Base-by-base conservation (phyloP, 495 filamentous ascomycete species). In the Sordaria brevicollis region DNA sequence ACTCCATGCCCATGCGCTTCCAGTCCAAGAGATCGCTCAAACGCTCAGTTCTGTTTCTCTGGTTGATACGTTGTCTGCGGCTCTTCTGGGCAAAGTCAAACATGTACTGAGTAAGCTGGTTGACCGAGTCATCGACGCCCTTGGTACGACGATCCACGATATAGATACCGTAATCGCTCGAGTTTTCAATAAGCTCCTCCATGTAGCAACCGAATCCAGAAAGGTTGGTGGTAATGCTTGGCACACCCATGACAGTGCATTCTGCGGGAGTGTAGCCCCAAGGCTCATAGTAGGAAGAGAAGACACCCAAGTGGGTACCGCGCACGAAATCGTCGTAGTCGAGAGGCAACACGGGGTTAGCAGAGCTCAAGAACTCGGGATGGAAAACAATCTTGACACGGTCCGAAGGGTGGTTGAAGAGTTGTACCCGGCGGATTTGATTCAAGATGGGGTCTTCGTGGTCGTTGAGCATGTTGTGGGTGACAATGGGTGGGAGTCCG, bases 1-100 rank as follows among this genome's bases (percentile, higher is more conserved):
- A 99, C 79, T 99, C 95, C 91, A 97, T 88, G 11, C 95, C 95
- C 95, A 99, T 99, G 43, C 95, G 86, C 85, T 99, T 99, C 95
- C 95, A 99, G 80, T 99, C 95, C 65, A 99, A 83, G 35, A 99
- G 84, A 78, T 99, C 95, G 74, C 93, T 96, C 66, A 99, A 82
- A 29, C 95, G 88, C 82, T 99, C 95, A 0, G 96, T 98, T n/a
- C 95, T 89, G 82, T 99, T 99, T 19, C 95, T 88, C 82, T 97
- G 96, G 83, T 99, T 99, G 83, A 99, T 99, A 25, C 95, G 90
- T 79, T 99, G 95, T 38, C 95, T 88, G 70, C 93, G 89, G 79
- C 92, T 96, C 87, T 98, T 99, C 71, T 85, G 82, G n/a, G 92
- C 88, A 79, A 98, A 99, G 35, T 98, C 92, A 77, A 90, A 95